These are phyloP conservation scores for Alternaria incomplexa DNA, from an alignment of 2,329 filamentous ascomycete genomes.

Conservation along the genomic window DNA sequence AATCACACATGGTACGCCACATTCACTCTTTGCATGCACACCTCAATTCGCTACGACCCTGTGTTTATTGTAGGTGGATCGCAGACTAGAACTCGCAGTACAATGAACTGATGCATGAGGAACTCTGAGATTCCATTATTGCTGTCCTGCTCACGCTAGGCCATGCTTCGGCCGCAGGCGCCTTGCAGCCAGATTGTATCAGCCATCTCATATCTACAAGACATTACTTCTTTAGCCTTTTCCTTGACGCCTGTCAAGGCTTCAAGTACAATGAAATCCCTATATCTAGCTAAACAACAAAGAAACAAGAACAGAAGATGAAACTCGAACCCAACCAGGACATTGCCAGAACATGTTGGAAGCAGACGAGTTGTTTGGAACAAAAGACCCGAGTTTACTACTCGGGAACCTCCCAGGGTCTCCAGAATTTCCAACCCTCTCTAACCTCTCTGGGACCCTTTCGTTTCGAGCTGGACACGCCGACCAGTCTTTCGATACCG, in stretches of 20 bases:
- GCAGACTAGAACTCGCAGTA: background rate
- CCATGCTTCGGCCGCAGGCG: background rate
- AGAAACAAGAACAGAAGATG: background rate
- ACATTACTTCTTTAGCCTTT: background rate
- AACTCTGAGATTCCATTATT: background rate
- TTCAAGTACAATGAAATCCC: background rate
- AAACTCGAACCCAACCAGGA: background rate
- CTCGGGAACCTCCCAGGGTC: constrained; percentile 41
- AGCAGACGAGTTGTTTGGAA: background rate
- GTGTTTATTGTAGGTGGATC: background rate
- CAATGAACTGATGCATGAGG: background rate
- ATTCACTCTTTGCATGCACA: background rate
- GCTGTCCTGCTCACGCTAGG: background rate
- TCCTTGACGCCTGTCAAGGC: background rate
- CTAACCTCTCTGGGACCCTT: constrained; percentile 39
- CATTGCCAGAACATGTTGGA: background rate
- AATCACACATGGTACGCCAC: constrained; percentile 26
- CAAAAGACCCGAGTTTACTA: constrained; percentile 5
- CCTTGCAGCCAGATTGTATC: background rate
- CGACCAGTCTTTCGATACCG: constrained; percentile 86
- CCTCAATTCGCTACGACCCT: background rate
- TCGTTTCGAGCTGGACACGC: constrained; percentile 59
- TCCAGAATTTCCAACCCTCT: constrained; percentile 51
- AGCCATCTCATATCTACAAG: background rate
- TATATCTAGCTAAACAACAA: background rate